Evolutionary conservation across 2,329 filamentous ascomycete genomes (phyloP), one percentile per base, ranked within the genome.

Genomic region (Scytalidium sp.): DNA sequence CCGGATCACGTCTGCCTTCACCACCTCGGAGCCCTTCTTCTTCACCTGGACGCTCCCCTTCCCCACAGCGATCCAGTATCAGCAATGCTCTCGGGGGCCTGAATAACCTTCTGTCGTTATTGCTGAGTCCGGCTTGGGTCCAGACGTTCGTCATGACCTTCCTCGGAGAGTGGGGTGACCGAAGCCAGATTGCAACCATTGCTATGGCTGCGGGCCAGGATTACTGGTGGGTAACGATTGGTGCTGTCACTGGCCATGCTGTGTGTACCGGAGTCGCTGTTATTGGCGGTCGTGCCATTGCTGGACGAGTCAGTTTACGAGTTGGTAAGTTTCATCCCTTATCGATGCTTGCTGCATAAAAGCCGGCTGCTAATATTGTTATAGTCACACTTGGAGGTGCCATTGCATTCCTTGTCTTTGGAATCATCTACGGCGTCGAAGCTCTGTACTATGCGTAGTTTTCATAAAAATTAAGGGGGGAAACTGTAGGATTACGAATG

Each of bases 141-240:
- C 93, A 97, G 71, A 99, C 94, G 0, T 99, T 99, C 66, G 83
- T 95, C 60, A 99, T 99, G 94, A 99, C 94, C 2, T 99, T 99
- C 72, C 74, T 99, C 23, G 94, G 94, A 39, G 94, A 99, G 69
- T 99, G 94, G 94, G 94, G 94, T 50, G 94, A 99, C 64, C 84
- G 94, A 59, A 96, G 90, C 67, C 94, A 99, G 73, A 97, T 99
- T 63, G 94, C 94, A 19, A 99, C 94, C 0, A 96, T 99, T 65
- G 94, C 94, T 47, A 99, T 99, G 94, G 94, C 94, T 45, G 93
- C 94, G 27, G 94, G 94, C 19, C 90, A 96, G 69, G 94, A 99
- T 67, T 99, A 97, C 70, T 97, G 93, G 93, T 97, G 91, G 88
- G 94, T 99, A 29, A 97, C 91, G 3, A 76, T 91, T 43, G 94